These are phyloP conservation scores for Phanerodontia chrysosporium DNA, from an alignment of 768 basidiomycete genomes.

Conservation along the genomic window DNA sequence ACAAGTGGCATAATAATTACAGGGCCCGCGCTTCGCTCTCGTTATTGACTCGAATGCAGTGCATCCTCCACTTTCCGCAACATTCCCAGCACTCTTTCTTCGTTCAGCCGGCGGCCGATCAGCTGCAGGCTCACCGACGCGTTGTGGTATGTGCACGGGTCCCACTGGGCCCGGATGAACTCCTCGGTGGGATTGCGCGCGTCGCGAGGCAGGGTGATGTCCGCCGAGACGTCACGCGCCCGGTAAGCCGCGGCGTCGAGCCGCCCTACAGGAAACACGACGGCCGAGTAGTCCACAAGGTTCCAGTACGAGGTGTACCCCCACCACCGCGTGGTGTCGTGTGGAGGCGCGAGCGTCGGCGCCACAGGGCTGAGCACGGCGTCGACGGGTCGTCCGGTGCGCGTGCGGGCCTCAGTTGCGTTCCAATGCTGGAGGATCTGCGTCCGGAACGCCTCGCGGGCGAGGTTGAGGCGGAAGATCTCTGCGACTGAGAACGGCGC, in stretches of 20 bases:
- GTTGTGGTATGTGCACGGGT: slow-evolving; percentile 37
- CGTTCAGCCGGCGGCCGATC: slow-evolving; percentile 45
- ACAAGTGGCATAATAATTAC: neutral
- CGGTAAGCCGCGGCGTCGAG: slow-evolving; percentile 24
- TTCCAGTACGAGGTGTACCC: slow-evolving; percentile 52
- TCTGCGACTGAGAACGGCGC: slow-evolving; percentile 37
- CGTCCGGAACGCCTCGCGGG: slow-evolving; percentile 39
- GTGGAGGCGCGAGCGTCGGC: slow-evolving; percentile 44
- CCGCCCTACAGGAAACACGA: slow-evolving; percentile 43
- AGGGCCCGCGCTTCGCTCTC: no score
- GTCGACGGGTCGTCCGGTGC: slow-evolving; percentile 44
- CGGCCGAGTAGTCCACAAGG: slow-evolving; percentile 43
- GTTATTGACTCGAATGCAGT: neutral
- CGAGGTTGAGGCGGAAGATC: slow-evolving; percentile 40
- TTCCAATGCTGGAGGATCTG: slow-evolving; percentile 44
- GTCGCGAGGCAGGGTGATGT: slow-evolving; percentile 8
- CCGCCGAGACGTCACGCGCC: slow-evolving; percentile 14
- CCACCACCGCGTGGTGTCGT: slow-evolving; percentile 46
- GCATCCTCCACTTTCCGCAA: slow-evolving; percentile 37
- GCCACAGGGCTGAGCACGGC: slow-evolving; percentile 44
- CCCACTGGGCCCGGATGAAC: slow-evolving; percentile 36
- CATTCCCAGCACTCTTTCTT: slow-evolving; percentile 45
- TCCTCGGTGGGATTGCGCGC: slow-evolving; percentile 35
- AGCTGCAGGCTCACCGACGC: slow-evolving; percentile 46
- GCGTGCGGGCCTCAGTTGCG: slow-evolving; percentile 30